These are phyloP conservation scores for Fomitiporia mediterranea DNA, from an alignment of 1,284 basidiomycete genomes.

Conservation along the genomic window DNA sequence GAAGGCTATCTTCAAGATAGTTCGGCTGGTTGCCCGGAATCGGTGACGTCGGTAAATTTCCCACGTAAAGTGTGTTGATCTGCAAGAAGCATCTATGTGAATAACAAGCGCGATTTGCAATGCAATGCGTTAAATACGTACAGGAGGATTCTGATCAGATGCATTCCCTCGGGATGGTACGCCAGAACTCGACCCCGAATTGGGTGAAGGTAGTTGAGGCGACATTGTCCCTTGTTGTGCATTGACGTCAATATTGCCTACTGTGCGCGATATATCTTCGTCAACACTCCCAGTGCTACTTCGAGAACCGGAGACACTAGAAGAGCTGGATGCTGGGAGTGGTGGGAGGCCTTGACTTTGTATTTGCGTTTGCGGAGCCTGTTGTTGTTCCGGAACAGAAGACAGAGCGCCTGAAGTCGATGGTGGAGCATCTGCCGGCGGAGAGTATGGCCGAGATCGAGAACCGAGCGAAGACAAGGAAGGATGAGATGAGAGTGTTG, in stretches of 20 bases:
- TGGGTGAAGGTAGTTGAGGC: constrained; percentile 42
- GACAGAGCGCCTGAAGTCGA: constrained; percentile 6
- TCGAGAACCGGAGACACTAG: constrained; percentile 36
- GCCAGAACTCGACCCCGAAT: constrained; percentile 38
- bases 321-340: constrained; percentile 33
- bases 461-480: constrained; percentile 28
- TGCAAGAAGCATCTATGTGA: constrained; percentile 27
- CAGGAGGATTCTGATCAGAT: constrained; percentile 87
- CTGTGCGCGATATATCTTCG: constrained; percentile 39
- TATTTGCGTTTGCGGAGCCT: neutral
- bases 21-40: constrained; percentile 67
- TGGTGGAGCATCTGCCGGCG: constrained; percentile 23
- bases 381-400: constrained; percentile 15
- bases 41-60: constrained; percentile 80
- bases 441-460: constrained; percentile 32
- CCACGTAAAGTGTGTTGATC: constrained; percentile 94
- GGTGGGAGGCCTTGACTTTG: constrained; percentile 22
- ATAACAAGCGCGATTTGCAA: neutral
- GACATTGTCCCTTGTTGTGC: constrained; percentile 44
- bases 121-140: constrained; percentile 34
- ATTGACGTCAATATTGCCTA: constrained; percentile 46
- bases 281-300: constrained; percentile 35
- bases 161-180: constrained; percentile 41
- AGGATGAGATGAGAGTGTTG: constrained; percentile 29
- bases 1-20: constrained; percentile 80